Percentiles rank a stretch among this genome's conserved stretches.
Conservation (phyloP, 1,139 yeast species). For the Nakaseomyces glabratus region DNA sequence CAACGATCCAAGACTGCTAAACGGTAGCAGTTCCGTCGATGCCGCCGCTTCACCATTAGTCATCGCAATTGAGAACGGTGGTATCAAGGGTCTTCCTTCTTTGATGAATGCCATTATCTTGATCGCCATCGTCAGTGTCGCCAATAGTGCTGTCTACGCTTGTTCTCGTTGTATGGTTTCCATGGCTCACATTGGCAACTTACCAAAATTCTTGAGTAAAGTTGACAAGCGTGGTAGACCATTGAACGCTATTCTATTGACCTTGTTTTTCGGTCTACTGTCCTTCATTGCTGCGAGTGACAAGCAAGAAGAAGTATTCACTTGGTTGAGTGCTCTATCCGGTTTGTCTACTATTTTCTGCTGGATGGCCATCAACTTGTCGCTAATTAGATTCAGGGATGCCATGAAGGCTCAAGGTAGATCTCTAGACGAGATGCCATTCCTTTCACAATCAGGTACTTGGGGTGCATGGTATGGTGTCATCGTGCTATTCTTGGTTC, state of each 20-base stretch:
- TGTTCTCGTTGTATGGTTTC: constrained; percentile 60
- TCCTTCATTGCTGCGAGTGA: constrained; percentile 56
- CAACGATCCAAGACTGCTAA: constrained; percentile 42
- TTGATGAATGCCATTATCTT: constrained; percentile 44
- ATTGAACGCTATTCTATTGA: constrained; percentile 44
- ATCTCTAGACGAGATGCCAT: constrained; percentile 43
- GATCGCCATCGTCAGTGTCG: constrained; percentile 60
- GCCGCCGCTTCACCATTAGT: constrained; percentile 48
- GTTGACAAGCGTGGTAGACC: constrained; percentile 63
- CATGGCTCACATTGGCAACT: constrained; percentile 54
- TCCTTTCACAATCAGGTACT: constrained; percentile 46
- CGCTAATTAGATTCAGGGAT: constrained; percentile 54
- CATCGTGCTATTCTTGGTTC: constrained; percentile 40
- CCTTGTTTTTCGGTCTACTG: constrained; percentile 46
- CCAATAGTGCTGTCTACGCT: constrained; percentile 57
- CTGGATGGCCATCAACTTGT: constrained; percentile 55
- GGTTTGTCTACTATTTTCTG: constrained; percentile 60
- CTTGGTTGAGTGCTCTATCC: constrained; percentile 59
- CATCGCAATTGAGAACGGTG: constrained; percentile 43
- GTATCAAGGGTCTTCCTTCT: constrained; percentile 41
- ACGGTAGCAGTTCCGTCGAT: constrained; percentile 40
- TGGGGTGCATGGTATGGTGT: constrained; percentile 47
- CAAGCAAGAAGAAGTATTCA: constrained; percentile 48
- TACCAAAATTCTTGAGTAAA: constrained; percentile 49
- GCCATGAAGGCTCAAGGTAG: constrained; percentile 49